Conservation (phyloP, 768 basidiomycete species). For the Candolleomyces aberdarensis region DNA sequence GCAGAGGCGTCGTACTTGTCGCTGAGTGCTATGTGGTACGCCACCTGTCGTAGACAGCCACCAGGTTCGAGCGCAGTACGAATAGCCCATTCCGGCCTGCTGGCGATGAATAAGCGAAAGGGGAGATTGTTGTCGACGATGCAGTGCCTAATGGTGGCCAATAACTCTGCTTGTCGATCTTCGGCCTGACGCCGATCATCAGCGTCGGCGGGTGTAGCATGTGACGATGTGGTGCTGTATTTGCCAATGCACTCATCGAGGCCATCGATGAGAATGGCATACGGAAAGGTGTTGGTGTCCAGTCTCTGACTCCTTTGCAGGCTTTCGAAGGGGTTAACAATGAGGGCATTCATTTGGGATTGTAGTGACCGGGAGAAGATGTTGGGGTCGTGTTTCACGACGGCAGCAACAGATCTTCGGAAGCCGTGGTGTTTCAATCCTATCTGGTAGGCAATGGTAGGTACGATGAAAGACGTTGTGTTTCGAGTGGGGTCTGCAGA, state of each 20-base stretch:
- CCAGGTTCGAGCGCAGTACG: background rate
- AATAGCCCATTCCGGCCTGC: background rate
- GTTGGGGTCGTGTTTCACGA: background rate
- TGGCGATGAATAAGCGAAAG: slow-evolving; percentile 1
- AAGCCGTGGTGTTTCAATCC: background rate
- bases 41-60: background rate
- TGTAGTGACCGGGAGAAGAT: background rate
- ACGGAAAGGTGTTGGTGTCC: background rate
- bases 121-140: background rate
- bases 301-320: background rate
- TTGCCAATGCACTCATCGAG: slow-evolving; percentile 2
- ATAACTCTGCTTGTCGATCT: background rate
- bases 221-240: no score
- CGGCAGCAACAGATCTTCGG: background rate
- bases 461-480: background rate
- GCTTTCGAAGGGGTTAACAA: background rate
- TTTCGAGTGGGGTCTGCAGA: background rate
- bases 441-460: slow-evolving; percentile 3
- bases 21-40: background rate
- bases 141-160: background rate
- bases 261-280: slow-evolving; percentile 4
- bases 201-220: no score
- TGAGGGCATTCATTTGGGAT: background rate
- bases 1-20: background rate
- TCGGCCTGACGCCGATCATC: no score